phyloP scores from a whole-genome alignment of 148 eudicot genomes.

The Fagopyrum homotropicum region DNA sequence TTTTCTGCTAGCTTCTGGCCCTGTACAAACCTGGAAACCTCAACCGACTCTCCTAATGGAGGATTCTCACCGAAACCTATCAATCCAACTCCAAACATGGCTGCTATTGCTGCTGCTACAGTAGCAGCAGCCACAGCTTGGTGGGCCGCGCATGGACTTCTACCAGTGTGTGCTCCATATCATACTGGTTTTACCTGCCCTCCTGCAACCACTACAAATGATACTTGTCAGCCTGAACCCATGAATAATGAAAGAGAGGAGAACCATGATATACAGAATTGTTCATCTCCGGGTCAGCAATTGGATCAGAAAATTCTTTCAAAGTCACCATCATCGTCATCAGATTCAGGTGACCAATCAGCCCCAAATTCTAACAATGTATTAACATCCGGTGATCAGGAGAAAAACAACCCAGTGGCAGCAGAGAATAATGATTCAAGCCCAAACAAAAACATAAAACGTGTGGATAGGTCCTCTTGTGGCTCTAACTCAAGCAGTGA shows the following conservation, averaged over 20 bases:
- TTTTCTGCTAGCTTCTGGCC: conserved; percentile 84
- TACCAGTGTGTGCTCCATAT: conserved; percentile 56
- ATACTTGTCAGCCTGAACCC: conserved; percentile 24
- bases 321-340: conserved; percentile 43
- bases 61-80: conserved; percentile 34
- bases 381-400: conserved; percentile 25
- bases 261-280: conserved; percentile 28
- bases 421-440: conserved; percentile 40
- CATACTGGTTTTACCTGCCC: conserved; percentile 41
- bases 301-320: conserved; percentile 34
- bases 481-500: conserved; percentile 97
- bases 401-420: conserved; percentile 23
- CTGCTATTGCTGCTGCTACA: conserved; percentile 85
- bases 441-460: conserved; percentile 50
- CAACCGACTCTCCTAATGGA: conserved; percentile 33
- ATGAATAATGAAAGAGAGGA: conserved; percentile 29
- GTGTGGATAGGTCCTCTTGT: conserved; percentile 88
- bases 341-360: conserved; percentile 45
- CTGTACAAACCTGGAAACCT: conserved; percentile 34
- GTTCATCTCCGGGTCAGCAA: conserved; percentile 36
- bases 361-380: conserved; percentile 31
- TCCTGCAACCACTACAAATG: conserved; percentile 29
- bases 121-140: conserved; percentile 97
- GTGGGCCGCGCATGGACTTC: conserved; percentile 93
- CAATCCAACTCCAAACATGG: conserved; percentile 58